Evolutionary conservation across 805 yeast species (phyloP).

Genomic region (Teunomyces tritomae): DNA sequence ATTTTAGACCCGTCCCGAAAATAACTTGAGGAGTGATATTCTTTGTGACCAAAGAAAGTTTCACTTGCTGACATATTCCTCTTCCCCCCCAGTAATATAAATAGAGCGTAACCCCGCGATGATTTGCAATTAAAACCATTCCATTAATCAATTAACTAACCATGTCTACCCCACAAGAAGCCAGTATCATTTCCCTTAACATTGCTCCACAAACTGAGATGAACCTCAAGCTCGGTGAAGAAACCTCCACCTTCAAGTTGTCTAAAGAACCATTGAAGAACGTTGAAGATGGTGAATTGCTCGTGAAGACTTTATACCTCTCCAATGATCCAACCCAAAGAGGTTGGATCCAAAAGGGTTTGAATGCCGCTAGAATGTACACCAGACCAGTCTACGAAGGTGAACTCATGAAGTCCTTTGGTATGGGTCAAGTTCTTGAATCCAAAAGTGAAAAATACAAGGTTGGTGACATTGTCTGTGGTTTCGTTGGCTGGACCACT

Average conservation of each 20-base stretch:
- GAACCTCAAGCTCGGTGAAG: conserved; percentile 16
- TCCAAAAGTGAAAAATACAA: conserved; percentile 40
- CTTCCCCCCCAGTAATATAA: not conserved
- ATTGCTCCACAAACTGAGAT: conserved; percentile 17
- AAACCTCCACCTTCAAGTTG: conserved; percentile 31
- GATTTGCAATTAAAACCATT: not conserved
- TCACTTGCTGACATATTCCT: not conserved
- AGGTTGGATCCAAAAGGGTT: conserved; percentile 34
- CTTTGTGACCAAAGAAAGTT: not conserved
- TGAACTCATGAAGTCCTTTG: conserved; percentile 44
- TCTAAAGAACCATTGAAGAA: conserved; percentile 12
- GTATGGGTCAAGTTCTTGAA: conserved; percentile 49
- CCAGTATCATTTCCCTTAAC: conserved; percentile 14
- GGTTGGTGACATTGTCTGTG: conserved; percentile 45
- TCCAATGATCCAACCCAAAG: conserved; percentile 40
- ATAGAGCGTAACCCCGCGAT: not conserved
- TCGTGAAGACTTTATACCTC: conserved; percentile 25
- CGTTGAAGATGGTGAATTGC: conserved; percentile 23
- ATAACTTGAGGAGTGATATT: not conserved
- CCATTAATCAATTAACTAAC: not conserved
- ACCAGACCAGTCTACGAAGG: conserved; percentile 36
- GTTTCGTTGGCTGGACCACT: conserved; percentile 47
- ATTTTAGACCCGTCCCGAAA: not conserved
- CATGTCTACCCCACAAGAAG: conserved; percentile 9
- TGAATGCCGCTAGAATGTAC: conserved; percentile 19